These are phyloP conservation scores for Cryptosporidium xiaoi DNA, from an alignment of 169 alveolate species.

Conservation along the genomic window DNA sequence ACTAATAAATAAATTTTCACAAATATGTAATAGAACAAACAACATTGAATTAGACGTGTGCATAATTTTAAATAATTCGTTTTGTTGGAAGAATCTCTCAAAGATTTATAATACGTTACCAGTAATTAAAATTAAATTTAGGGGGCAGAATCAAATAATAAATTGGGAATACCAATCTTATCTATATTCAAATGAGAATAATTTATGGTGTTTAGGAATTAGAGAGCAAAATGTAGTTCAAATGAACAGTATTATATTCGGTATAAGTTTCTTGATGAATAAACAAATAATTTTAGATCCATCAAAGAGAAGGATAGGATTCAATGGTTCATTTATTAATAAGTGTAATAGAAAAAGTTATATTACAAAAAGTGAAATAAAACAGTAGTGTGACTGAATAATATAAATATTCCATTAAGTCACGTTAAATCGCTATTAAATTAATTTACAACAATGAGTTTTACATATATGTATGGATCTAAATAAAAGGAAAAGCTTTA, in stretches of 20 bases:
- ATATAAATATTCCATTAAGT: too few relatives aligned
- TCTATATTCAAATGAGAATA: neutral
- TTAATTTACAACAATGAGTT: neutral
- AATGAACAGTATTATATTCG: constrained; percentile 17
- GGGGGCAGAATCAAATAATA: constrained; percentile 23
- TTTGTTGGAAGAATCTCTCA: neutral
- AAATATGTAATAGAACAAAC: constrained; percentile 5
- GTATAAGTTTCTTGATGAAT: constrained; percentile 51
- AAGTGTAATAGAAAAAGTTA: neutral
- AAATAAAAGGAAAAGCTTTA: neutral
- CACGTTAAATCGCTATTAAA: neutral
- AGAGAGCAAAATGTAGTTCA: constrained; percentile 10
- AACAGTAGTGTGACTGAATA: neutral
- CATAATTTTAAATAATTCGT: neutral
- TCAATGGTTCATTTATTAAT: neutral
- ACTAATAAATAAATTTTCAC: constrained; percentile 4
- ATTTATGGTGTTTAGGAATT: constrained; percentile 44
- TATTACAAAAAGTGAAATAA: neutral
- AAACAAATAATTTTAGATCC: constrained; percentile 60
- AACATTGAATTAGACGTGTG: neutral
- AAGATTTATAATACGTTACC: constrained; percentile 4
- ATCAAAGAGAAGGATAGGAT: constrained; percentile 25
- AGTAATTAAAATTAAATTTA: constrained; percentile 19
- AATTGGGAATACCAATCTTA: constrained; percentile 49
- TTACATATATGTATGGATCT: neutral